Evolutionary conservation across 768 basidiomycete genomes (phyloP), one percentile per base, ranked within the genome.

Genomic region (Mycena pura): DNA sequence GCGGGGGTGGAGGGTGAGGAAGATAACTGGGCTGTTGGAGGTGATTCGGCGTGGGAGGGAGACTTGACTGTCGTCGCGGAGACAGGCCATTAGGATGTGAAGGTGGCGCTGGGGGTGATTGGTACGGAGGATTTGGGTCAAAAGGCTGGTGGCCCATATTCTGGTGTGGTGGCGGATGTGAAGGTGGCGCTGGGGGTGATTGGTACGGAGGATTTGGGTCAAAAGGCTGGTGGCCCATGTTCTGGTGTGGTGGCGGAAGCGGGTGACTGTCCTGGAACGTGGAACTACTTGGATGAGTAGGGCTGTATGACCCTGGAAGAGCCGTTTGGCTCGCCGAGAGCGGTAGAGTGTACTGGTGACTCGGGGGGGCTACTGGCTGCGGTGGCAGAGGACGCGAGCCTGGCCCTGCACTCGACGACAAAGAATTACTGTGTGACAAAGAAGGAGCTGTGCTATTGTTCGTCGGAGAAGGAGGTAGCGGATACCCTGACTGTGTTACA

Each of bases 21-120:
- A 70, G 72, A 47, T 68, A 69, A 44, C 63, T 57, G 28, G 69
- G 68, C 39, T 68, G 59, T 50, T 78, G 74, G 46, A 78, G 78
- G 54, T 81, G 81, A 53, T 73, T 75, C 22, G 81, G 85, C 24
- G 81, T 84, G 29, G 80, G 80, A 50, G 85, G 86, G 21, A 89
- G 75, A 65, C 81, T 80, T 8, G 82, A 77, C 34, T 78, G 80
- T 46, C 83, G 73, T n/a, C 78, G 72, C 11, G 75, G 67, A 11
- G 71, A 62, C 41, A 63, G 63, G 67, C 61, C 70, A 65, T 51
- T 59, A 19, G 73, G 60, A 46, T 72, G 69, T 38, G 74, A 65
- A 19, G 78, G 77, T 0, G 70, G 68, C 25, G 68, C 67, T 32
- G 74, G 67, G n/a, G 78, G 53, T 27, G 49, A 31, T 21, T 61